Base-by-base conservation (phyloP, 257 asterid species). In the Nicotiana otophora region DNA sequence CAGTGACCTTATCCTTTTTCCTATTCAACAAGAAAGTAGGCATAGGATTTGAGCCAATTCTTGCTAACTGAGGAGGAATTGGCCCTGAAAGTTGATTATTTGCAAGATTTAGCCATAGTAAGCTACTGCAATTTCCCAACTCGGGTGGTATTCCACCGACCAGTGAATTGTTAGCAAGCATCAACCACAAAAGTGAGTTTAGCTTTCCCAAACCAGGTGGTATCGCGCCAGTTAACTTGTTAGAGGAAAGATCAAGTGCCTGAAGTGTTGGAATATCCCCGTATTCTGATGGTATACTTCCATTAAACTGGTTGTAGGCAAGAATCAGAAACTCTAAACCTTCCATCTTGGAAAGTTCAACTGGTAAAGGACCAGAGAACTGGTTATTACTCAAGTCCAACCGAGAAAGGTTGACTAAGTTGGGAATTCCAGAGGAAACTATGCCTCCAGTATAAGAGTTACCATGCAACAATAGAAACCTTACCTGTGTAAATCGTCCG, bases 161-260 rank as follows among this genome's bases (percentile, higher is more conserved):
- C 14, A 95, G 82, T 1, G 91, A 88, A 62, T 95, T 95, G 84
- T 92, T 90, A 19, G 98, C 96, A n/a, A 95, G 94, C 94, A 92
- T 93, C 80, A 95, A 65, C 98, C 98, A 95, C 63, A 95, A 33
- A n/a, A 95, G 90, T 3, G 98, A 95, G 57, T n/a, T 89, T 30
- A 93, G 80, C 48, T 85, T 92, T 19, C 98, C 98, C 10, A 93
- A 85, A 66, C 90, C 88, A 42, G 87, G 67, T 30, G 98, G 98
- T 7, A 95, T 92, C 3, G 88, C 15, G 9, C 98, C 95, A 7
- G 26, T 88, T 68, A 96, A 78, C 53, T 30, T 74, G 80, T 96
- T 96, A 87, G 86, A 94, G 30, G 99, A 96, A 34, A 96, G 92
- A 85, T 96, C 99, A 70, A 96, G 89, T 7, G 97, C 98, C 79